These are phyloP conservation scores for Globisporangium nodosum DNA, from an alignment of 352 stramenopile species.

Conservation along the genomic window DNA sequence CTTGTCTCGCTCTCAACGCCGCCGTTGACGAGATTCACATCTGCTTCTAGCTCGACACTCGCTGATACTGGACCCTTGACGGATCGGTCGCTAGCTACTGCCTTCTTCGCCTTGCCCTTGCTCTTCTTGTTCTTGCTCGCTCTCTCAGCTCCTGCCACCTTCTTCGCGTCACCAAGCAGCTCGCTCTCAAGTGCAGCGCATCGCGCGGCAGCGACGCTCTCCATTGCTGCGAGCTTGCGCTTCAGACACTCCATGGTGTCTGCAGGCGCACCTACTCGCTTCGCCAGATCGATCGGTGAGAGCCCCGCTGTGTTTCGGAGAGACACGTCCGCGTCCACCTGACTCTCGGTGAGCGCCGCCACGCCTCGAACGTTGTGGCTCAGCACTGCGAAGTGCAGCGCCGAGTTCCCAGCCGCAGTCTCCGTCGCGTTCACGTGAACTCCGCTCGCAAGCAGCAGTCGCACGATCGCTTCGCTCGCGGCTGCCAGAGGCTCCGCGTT, in stretches of 20 bases:
- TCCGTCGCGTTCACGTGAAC: conserved; percentile 42
- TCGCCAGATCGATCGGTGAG: conserved; percentile 11
- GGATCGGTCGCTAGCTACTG: conserved; percentile 3
- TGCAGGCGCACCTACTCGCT: conserved; percentile 1
- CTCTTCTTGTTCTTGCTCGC: conserved; percentile 27
- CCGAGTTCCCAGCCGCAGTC: conserved; percentile 40
- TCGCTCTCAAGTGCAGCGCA: conserved; percentile 4
- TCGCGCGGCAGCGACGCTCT: conserved; percentile 7
- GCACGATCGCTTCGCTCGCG: conserved; percentile 45
- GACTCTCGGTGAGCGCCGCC: conserved; percentile 20
- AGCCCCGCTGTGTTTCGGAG: conserved; percentile 19
- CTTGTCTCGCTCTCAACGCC: not conserved
- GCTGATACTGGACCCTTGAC: not conserved
- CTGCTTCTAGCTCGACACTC: not conserved
- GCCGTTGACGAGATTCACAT: not conserved
- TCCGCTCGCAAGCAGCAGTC: conserved; percentile 33
- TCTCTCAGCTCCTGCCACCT: conserved; percentile 5
- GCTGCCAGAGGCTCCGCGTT: conserved; percentile 28
- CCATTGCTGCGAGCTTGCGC: conserved; percentile 12
- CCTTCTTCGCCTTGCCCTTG: conserved; percentile 22
- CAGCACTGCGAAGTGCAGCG: conserved; percentile 71
- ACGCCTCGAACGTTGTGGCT: conserved; percentile 49
- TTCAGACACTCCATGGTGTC: conserved; percentile 23
- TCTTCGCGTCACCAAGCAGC: not conserved
- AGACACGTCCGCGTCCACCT: not conserved